phyloP scores from a whole-genome alignment of 2,329 filamentous ascomycete genomes.

The Fusarium sp. region DNA sequence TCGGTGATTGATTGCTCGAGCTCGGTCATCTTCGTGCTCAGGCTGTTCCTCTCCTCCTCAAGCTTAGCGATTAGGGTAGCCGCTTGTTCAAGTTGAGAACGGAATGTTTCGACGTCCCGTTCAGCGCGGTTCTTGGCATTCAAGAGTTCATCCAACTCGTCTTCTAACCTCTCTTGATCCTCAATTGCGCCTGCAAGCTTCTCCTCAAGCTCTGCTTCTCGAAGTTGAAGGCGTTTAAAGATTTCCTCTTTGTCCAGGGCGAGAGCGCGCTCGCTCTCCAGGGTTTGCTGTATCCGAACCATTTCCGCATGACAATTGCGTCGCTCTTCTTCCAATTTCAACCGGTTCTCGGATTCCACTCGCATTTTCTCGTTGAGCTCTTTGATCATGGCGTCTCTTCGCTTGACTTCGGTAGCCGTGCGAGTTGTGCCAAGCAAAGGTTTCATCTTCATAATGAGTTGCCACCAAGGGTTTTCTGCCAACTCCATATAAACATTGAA shows the following conservation, averaged over 20 bases:
- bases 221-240: conserved; percentile 91
- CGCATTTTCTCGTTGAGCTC: conserved; percentile 87
- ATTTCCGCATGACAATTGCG: conserved; percentile 89
- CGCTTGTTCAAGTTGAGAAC: conserved; percentile 90
- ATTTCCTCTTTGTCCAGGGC: conserved; percentile 99
- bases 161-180: conserved; percentile 93
- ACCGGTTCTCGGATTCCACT: conserved; percentile 78
- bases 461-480: conserved; percentile 97
- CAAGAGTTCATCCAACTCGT: conserved; percentile 90
- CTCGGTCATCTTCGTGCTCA: conserved; percentile 74
- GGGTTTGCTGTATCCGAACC: conserved; percentile 88
- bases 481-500: conserved; percentile 92
- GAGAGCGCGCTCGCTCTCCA: conserved; percentile 95
- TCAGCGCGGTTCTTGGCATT: conserved; percentile 90
- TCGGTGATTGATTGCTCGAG: conserved; percentile 79
- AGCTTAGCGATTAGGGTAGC: conserved; percentile 86
- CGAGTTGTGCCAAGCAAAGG: conserved; percentile 92
- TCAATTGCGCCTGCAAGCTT: conserved; percentile 92
- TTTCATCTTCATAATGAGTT: conserved; percentile 93
- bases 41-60: conserved; percentile 85
- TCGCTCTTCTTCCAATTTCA: conserved; percentile 89
- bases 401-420: conserved; percentile 93
- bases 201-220: conserved; percentile 92
- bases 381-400: conserved; percentile 92
- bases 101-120: conserved; percentile 81